Percentiles rank a stretch among this genome's conserved stretches.
phyloP scores from a whole-genome alignment of 176 grass and related monocot genomes.

The Musa troglodytarum region DNA sequence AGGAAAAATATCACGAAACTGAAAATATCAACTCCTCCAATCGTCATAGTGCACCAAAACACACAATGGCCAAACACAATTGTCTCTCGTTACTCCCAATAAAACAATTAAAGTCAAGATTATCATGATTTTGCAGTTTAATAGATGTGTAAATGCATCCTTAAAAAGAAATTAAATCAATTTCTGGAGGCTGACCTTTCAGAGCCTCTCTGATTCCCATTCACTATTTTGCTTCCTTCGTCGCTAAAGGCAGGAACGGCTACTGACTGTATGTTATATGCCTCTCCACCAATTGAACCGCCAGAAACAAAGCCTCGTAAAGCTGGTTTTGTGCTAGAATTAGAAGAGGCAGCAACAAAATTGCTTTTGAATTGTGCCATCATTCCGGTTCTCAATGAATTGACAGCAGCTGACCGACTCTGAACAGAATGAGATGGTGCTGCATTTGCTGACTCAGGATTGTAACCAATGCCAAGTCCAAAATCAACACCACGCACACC shows the following conservation, averaged over 20 bases:
- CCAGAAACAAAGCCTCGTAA: constrained; percentile 88
- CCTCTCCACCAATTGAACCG: constrained; percentile 67
- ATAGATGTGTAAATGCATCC: too few species aligned
- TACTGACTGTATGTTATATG: constrained; percentile 18
- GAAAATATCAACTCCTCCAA: background rate
- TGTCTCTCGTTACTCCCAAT: background rate
- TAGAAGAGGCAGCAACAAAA: constrained; percentile 76
- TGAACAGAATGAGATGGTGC: constrained; percentile 35
- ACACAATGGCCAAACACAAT: background rate
- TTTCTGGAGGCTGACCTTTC: constrained; percentile 43
- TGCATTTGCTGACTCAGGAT: constrained; percentile 40
- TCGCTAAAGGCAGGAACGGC: constrained; percentile 28
- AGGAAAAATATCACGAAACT: background rate
- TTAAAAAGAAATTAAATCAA: background rate
- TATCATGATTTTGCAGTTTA: background rate
- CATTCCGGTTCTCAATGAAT: constrained; percentile 67
- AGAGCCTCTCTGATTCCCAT: constrained; percentile 34
- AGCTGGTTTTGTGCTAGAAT: constrained; percentile 37
- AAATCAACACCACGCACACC: constrained; percentile 97
- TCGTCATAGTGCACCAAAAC: background rate
- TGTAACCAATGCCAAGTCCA: constrained; percentile 87
- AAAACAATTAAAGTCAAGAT: background rate
- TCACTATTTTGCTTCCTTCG: constrained; percentile 36
- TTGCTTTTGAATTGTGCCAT: constrained; percentile 79
- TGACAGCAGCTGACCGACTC: constrained; percentile 48